Percentiles rank a stretch among this genome's conserved stretches.
phyloP scores from a whole-genome alignment of 2,329 filamentous ascomycete species.

The Fusarium pseudocircinatum region DNA sequence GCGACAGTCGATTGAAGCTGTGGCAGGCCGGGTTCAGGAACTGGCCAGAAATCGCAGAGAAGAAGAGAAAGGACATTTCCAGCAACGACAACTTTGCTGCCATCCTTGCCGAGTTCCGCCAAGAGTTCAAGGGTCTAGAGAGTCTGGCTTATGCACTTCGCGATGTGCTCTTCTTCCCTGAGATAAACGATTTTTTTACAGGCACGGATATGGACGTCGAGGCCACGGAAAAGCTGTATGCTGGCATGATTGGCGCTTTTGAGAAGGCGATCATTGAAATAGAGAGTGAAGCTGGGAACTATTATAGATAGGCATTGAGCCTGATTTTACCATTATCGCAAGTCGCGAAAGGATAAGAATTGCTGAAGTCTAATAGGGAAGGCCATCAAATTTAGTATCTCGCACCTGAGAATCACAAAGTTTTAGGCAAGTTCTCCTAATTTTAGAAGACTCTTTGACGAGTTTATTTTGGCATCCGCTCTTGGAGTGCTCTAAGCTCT shows the following conservation, averaged over 20 bases:
- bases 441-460: neutral
- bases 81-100: neutral
- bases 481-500: neutral
- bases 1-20: neutral
- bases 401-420: accelerated
- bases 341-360: neutral
- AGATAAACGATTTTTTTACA: neutral
- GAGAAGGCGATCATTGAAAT: neutral
- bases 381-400: neutral
- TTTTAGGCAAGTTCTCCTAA: neutral
- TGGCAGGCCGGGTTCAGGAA: neutral
- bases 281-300: accelerated
- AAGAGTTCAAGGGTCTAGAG: neutral
- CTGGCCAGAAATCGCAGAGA: neutral
- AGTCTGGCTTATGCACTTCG: neutral
- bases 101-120: neutral
- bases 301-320: neutral
- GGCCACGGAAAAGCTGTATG: neutral
- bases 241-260: neutral
- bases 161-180: neutral
- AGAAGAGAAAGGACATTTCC: constrained; percentile 2
- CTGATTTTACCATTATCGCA: accelerated
- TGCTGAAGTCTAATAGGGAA: neutral
- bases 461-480: accelerated
- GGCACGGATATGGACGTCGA: neutral